These are phyloP conservation scores for Stagonosporopsis vannaccii DNA, from an alignment of 2,329 filamentous ascomycete species.

Conservation along the genomic window DNA sequence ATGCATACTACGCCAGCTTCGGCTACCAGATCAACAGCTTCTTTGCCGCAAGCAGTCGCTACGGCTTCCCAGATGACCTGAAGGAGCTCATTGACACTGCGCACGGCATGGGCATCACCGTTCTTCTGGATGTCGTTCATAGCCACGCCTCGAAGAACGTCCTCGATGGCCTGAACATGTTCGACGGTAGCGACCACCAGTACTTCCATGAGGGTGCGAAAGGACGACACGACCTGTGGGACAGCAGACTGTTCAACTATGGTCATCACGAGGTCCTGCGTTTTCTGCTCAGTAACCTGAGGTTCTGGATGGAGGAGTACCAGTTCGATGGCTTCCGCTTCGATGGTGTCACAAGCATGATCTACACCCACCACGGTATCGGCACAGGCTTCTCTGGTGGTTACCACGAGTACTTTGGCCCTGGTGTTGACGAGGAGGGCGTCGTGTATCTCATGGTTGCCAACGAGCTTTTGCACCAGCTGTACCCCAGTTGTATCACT, in stretches of 20 bases:
- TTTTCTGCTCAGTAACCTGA: slow-evolving; percentile 93
- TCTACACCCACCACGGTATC: slow-evolving; percentile 94
- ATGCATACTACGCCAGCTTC: slow-evolving; percentile 99
- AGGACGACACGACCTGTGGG: slow-evolving; percentile 92
- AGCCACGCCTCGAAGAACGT: slow-evolving; percentile 99
- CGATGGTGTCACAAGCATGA: slow-evolving; percentile 98
- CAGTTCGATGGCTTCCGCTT: slow-evolving; percentile 97
- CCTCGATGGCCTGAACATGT: slow-evolving; percentile 91
- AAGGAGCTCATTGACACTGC: slow-evolving; percentile 97
- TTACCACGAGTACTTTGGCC: slow-evolving; percentile 97
- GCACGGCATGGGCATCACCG: slow-evolving; percentile 86
- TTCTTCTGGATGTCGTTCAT: slow-evolving; percentile 94
- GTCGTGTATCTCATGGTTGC: slow-evolving; percentile 95
- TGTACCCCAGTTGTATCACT: slow-evolving; percentile 88
- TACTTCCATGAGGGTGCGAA: slow-evolving; percentile 92
- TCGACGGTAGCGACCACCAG: slow-evolving; percentile 91
- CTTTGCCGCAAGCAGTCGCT: slow-evolving; percentile 95
- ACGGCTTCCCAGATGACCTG: slow-evolving; percentile 90
- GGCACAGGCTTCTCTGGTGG: slow-evolving; percentile 97
- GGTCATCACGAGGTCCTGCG: slow-evolving; percentile 91
- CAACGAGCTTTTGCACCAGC: slow-evolving; percentile 91
- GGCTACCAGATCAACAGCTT: slow-evolving; percentile 99
- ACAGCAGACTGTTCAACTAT: slow-evolving; percentile 97
- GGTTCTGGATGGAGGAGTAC: slow-evolving; percentile 99
- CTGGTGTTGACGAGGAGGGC: slow-evolving; percentile 88